Percentiles rank a stretch among this genome's conserved stretches.
Evolutionary conservation across 2,329 filamentous ascomycete species (phyloP).

Genomic region (Ophiostoma perfectum): DNA sequence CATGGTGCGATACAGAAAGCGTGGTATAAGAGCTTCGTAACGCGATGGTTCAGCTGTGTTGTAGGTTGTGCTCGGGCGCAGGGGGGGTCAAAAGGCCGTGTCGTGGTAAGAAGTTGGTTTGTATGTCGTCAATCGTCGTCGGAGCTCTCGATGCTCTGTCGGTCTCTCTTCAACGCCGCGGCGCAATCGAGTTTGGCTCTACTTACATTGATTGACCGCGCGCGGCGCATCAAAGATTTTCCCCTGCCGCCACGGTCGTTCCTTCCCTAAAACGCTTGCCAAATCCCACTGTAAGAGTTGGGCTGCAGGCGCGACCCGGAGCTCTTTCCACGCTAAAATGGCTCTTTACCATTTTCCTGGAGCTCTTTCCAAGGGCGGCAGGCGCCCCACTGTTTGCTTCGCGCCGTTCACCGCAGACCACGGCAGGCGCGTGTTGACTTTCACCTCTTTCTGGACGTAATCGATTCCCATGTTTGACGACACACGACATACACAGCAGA

Average conservation of each 20-base stretch:
- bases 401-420: constrained; percentile 6
- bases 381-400: constrained; percentile 17
- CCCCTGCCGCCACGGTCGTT: constrained; percentile 18
- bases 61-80: neutral
- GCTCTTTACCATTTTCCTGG: neutral
- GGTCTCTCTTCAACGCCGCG: too few species aligned
- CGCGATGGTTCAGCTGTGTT: too few species aligned
- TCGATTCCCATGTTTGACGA: neutral
- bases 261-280: neutral
- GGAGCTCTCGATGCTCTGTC: neutral
- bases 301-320: neutral
- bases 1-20: constrained; percentile 20
- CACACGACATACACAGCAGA: neutral
- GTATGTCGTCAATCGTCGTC: neutral
- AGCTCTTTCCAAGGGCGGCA: neutral
- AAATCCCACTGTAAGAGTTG: neutral
- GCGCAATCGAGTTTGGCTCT: neutral
- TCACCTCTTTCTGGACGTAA: neutral
- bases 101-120: too few species aligned
- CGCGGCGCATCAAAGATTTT: constrained; percentile 24
- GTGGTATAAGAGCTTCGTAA: too few species aligned
- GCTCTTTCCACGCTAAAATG: constrained; percentile 6
- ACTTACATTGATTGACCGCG: neutral
- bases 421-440: constrained; percentile 17
- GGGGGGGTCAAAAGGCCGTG: too few species aligned